Base-by-base conservation (phyloP, 768 basidiomycete genomes). In the Psilocybe azurescens region DNA sequence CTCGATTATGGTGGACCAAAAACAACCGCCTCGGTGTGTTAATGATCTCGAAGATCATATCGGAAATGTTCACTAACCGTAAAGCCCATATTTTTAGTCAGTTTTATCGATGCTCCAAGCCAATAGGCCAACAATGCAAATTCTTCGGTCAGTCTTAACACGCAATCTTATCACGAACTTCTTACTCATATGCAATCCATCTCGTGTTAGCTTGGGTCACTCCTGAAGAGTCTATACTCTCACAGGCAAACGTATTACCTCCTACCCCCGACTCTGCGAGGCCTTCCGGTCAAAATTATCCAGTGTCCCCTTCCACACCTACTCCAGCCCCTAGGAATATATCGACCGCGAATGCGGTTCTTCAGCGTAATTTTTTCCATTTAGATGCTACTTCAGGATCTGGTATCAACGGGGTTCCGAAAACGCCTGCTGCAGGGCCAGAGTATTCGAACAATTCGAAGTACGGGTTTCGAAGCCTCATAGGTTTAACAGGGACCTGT, bases 61-160 rank as follows among this genome's bases (percentile, higher is more conserved):
- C 38, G 30, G 18, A 24, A 24, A 20, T 1, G 7, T 11, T 32
- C 14, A 24, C 16, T 28, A 18, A 44, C 7, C 33, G 13, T 39
- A 11, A 39, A 51, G 16, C 58, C 48, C 13, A 14, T 48, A 20
- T n/a, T 39, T 24, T 44, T 48, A 68, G 67, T 18, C 33, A 62
- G 24, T 68, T 66, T 50, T 68, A 68, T 55, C 60, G 62, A 14
- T 68, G 67, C 48, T 58, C 67, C 13, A 62, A 65, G 24, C 60
- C 65, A 32, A 58, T 64, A 24, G 60, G 53, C 38, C 50, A 38
- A n/a, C 65, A 59, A 5, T 68, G 67, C 30, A 54, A 30, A 20
- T 65, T 60, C 33, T 68, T 68, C 32, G 58, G 67, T 68, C 36
- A 52, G 62, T 30, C 2, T 8, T 14, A 18, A 6, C 1, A n/a